phyloP scores from a whole-genome alignment of 345 rosid species.

The Eucalyptus marginata region DNA sequence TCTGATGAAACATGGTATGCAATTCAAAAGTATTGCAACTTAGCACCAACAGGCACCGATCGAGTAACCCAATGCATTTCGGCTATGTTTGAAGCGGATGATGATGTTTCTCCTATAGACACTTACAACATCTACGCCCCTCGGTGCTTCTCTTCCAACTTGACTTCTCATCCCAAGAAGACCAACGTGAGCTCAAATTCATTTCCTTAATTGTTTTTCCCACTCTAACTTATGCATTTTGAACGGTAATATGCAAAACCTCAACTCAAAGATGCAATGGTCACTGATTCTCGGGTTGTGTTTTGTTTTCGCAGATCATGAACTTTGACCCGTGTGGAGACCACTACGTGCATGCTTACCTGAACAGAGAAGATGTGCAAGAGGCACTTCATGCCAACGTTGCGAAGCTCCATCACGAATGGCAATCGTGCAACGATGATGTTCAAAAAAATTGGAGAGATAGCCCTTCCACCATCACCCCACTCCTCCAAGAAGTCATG shows the following conservation, averaged over 20 bases:
- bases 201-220: background rate
- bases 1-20: slow-evolving; percentile 13
- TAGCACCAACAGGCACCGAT: slow-evolving; percentile 16
- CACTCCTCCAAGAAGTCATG: slow-evolving; percentile 47
- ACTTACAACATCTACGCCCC: slow-evolving; percentile 78
- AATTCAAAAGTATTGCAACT: slow-evolving; percentile 35
- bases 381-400: slow-evolving; percentile 70
- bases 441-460: slow-evolving; percentile 31
- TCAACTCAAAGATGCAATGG: background rate
- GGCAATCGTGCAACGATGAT: slow-evolving; percentile 62
- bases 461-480: slow-evolving; percentile 59
- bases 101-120: slow-evolving; percentile 8
- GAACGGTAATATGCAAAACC: background rate
- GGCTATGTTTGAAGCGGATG: slow-evolving; percentile 1
- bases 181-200: background rate
- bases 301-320: slow-evolving; percentile 9
- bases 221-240: background rate
- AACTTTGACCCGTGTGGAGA: slow-evolving; percentile 61
- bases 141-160: slow-evolving; percentile 26
- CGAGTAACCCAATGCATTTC: slow-evolving; percentile 20
- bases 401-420: slow-evolving; percentile 48
- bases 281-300: background rate
- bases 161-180: slow-evolving; percentile 43
- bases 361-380: slow-evolving; percentile 66
- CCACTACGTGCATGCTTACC: slow-evolving; percentile 44